Percentiles rank a stretch among this genome's conserved stretches.
These are phyloP conservation scores for Cantharellus anzutake DNA, from an alignment of 768 basidiomycete species.

Conservation along the genomic window DNA sequence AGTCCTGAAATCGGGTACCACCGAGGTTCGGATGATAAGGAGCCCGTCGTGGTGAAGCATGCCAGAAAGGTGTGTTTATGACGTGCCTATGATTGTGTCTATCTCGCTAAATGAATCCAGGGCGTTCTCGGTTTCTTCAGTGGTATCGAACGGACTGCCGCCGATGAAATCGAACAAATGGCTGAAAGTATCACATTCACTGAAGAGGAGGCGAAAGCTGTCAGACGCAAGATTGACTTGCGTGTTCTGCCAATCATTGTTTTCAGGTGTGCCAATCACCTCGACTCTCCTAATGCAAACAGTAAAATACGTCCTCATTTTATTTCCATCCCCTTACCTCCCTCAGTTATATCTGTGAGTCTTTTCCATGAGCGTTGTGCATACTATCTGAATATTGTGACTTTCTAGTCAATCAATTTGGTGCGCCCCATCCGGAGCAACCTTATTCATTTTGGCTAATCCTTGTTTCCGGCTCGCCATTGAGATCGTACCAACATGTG, in stretches of 20 bases:
- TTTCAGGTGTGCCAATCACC: conserved; percentile 21
- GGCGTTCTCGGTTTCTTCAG: not conserved
- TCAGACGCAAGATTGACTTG: conserved; percentile 33
- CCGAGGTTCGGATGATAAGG: no score
- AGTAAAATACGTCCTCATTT: not conserved
- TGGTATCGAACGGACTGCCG: conserved; percentile 7
- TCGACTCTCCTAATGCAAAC: not conserved
- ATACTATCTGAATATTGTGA: not conserved
- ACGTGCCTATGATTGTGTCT: not conserved
- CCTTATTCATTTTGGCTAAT: not conserved
- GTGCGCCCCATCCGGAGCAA: not conserved
- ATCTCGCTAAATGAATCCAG: not conserved
- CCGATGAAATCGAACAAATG: conserved; percentile 32
- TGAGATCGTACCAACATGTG: conserved; percentile 38
- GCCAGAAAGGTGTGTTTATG: not conserved
- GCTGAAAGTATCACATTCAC: conserved; percentile 30
- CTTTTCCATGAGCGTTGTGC: not conserved
- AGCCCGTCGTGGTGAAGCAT: not conserved
- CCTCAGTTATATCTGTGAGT: not conserved
- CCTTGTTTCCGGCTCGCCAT: conserved; percentile 8
- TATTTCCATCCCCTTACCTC: not conserved
- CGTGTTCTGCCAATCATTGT: conserved; percentile 31
- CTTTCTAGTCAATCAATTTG: not conserved
- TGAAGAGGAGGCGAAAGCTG: conserved; percentile 31
- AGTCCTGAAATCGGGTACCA: no score